Evolutionary conservation across 768 basidiomycete genomes (phyloP).

Genomic region (Podaxis mareebaensis): DNA sequence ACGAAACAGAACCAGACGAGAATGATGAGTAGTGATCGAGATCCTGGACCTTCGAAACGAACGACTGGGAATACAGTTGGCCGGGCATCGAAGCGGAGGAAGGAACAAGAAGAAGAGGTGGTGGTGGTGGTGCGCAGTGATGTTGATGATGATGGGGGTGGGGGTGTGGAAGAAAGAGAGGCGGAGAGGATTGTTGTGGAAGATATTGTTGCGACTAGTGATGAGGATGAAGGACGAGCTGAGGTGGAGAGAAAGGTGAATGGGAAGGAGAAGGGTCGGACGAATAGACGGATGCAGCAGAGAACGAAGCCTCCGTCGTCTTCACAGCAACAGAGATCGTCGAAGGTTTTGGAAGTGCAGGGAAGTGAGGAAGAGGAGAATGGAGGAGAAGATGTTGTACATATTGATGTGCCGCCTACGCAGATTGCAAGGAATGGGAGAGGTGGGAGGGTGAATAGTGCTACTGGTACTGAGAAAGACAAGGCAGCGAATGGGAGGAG

Average conservation of each 20-base stretch:
- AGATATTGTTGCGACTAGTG: constrained; percentile 18
- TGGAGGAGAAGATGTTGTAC: constrained; percentile 20
- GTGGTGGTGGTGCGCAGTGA: constrained; percentile 13
- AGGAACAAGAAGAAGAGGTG: constrained; percentile 16
- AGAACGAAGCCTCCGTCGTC: constrained; percentile 15
- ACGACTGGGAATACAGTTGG: constrained; percentile 4
- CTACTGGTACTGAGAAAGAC: background rate
- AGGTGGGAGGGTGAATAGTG: background rate
- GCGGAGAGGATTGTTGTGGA: constrained; percentile 17
- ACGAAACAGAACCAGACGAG: constrained; percentile 13
- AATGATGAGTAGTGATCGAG: constrained; percentile 3
- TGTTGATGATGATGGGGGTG: constrained; percentile 17
- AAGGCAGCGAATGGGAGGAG: background rate
- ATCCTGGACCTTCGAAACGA: constrained; percentile 11
- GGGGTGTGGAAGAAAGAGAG: constrained; percentile 19
- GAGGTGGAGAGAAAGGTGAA: constrained; percentile 19
- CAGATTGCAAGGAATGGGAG: constrained; percentile 16
- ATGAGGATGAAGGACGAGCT: constrained; percentile 3
- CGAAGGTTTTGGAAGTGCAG: constrained; percentile 5
- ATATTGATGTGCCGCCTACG: constrained; percentile 7
- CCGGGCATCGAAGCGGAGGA: constrained; percentile 12
- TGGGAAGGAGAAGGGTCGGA: constrained; percentile 19
- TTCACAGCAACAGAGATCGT: constrained; percentile 12
- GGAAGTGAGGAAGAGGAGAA: constrained; percentile 27
- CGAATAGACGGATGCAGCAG: constrained; percentile 23